phyloP scores from a whole-genome alignment of 106 monocot species.

The Posidonia australis region DNA sequence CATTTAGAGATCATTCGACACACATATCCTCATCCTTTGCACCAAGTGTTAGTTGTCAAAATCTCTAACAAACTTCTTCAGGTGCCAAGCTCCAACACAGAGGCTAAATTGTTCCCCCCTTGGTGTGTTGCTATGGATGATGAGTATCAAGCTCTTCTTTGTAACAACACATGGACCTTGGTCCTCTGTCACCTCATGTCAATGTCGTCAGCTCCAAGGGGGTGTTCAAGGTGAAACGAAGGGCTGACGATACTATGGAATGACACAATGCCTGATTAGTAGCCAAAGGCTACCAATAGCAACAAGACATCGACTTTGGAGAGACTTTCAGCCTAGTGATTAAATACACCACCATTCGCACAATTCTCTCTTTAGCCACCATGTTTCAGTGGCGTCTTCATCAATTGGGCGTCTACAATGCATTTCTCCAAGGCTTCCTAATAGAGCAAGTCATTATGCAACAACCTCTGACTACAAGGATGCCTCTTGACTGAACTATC shows the following conservation, averaged over 20 bases:
- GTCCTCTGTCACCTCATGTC: neutral
- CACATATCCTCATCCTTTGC: neutral
- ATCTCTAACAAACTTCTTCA: neutral
- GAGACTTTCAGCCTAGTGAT: conserved; percentile 6
- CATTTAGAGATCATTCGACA: too few species aligned
- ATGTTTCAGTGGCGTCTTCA: neutral
- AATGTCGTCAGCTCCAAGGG: neutral
- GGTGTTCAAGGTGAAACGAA: neutral
- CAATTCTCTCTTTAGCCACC: neutral
- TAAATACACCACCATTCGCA: neutral
- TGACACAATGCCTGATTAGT: conserved; percentile 5
- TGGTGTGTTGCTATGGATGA: too few species aligned
- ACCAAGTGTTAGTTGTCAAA: neutral
- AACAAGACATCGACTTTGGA: too few species aligned
- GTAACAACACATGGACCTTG: conserved; percentile 8
- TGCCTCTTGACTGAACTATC: neutral
- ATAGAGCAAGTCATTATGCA: neutral
- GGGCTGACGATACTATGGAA: neutral
- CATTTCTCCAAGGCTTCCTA: neutral
- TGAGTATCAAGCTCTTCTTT: too few species aligned
- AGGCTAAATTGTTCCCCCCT: neutral
- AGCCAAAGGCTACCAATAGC: neutral
- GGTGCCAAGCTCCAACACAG: neutral
- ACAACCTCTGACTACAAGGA: neutral
- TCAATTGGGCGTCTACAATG: neutral